Conservation (phyloP, 345 rosid species). For the Aurinia saxatilis region DNA sequence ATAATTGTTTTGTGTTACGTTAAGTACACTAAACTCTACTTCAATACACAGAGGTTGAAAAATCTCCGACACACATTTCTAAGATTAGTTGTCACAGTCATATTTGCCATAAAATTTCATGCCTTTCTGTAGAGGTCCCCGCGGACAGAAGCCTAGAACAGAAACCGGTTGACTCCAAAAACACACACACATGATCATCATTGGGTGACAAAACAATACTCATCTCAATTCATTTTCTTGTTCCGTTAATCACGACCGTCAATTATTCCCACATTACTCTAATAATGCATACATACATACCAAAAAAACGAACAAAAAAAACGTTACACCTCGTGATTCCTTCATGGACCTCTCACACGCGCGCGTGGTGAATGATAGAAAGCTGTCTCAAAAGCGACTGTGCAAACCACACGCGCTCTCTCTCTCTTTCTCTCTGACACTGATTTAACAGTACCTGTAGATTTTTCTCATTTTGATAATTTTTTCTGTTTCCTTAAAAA, state of each 20-base stretch:
- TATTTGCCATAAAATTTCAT: not conserved
- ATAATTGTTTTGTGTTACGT: not conserved
- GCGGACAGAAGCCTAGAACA: conserved; percentile 3
- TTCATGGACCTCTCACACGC: too few species aligned
- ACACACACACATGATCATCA: conserved; percentile 11
- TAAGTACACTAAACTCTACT: not conserved
- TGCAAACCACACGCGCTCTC: conserved; percentile 15
- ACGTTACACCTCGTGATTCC: too few species aligned
- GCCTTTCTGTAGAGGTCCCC: conserved; percentile 6
- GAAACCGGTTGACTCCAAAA: conserved; percentile 8
- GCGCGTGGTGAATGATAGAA: not conserved
- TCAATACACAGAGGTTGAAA: conserved; percentile 5
- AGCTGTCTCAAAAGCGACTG: not conserved
- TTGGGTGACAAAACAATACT: not conserved
- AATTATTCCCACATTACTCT: not conserved
- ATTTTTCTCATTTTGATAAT: conserved; percentile 2
- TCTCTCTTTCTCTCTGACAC: conserved; percentile 21
- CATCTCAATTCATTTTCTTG: conserved; percentile 12
- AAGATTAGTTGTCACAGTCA: not conserved
- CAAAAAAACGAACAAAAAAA: too few species aligned
- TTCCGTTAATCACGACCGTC: conserved; percentile 25
- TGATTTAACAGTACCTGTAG: conserved; percentile 25
- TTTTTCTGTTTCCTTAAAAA: not conserved
- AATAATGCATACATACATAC: conserved; percentile 2
- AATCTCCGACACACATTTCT: conserved; percentile 13